phyloP scores from a whole-genome alignment of 768 basidiomycete genomes.

The Tricholoma hemisulphureum region DNA sequence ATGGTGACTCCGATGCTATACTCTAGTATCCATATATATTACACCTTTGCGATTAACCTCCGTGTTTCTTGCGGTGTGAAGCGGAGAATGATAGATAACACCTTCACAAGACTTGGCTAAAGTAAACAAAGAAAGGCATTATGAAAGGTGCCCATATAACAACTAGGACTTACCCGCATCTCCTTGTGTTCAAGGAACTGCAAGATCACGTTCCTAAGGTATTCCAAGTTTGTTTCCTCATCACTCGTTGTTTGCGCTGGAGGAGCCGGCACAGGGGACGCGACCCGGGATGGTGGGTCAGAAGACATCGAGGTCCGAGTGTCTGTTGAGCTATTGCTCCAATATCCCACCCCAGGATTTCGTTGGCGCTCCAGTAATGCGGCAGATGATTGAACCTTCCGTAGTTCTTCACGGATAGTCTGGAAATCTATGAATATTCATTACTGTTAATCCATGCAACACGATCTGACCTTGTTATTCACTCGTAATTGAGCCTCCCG shows the following conservation, averaged over 20 bases:
- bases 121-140: background rate
- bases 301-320: slow-evolving; percentile 38
- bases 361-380: slow-evolving; percentile 87
- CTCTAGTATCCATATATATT: background rate
- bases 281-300: slow-evolving; percentile 33
- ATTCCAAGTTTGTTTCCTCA: slow-evolving; percentile 94
- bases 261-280: slow-evolving; percentile 35
- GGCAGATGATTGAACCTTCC: slow-evolving; percentile 93
- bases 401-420: slow-evolving; percentile 90
- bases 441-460: background rate
- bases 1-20: no score
- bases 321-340: slow-evolving; percentile 54
- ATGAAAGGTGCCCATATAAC: background rate
- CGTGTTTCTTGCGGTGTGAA: slow-evolving; percentile 96
- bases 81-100: slow-evolving; percentile 86
- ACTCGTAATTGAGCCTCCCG: slow-evolving; percentile 69
- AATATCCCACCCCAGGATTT: slow-evolving; percentile 93
- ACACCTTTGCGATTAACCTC: slow-evolving; percentile 81
- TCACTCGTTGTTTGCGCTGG: slow-evolving; percentile 51
- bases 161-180: slow-evolving; percentile 74
- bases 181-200: slow-evolving; percentile 99
- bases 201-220: slow-evolving; percentile 91
- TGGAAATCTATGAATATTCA: slow-evolving; percentile 25
- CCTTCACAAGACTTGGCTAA: slow-evolving; percentile 61
- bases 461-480: slow-evolving; percentile 68